Conservation (phyloP, 805 yeast species). For the Torulaspora delbrueckii region DNA sequence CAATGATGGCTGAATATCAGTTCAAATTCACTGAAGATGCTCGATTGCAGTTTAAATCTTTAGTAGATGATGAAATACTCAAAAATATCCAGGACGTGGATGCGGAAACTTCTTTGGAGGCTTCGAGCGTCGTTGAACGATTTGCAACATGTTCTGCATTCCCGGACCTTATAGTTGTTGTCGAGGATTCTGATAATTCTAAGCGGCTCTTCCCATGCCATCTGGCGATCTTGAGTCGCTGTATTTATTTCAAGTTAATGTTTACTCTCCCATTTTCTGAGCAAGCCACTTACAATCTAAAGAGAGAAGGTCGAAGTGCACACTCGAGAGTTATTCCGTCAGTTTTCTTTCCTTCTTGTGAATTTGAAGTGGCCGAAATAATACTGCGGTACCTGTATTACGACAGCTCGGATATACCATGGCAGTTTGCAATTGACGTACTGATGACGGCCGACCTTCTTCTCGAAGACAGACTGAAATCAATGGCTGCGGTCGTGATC, state of each 20-base stretch:
- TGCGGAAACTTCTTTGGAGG: not conserved
- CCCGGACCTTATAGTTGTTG: conserved; percentile 48
- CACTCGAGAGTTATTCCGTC: conserved; percentile 15
- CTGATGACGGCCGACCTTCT: conserved; percentile 53
- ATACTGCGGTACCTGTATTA: conserved; percentile 54
- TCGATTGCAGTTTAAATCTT: conserved; percentile 22
- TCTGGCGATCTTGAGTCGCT: conserved; percentile 52
- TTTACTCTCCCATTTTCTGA: conserved; percentile 49
- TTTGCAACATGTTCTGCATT: conserved; percentile 13
- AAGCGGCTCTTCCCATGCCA: conserved; percentile 55
- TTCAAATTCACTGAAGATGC: conserved; percentile 31
- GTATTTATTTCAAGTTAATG: conserved; percentile 62
- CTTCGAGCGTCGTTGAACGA: not conserved
- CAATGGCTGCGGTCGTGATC: conserved; percentile 50
- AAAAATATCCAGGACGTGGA: conserved; percentile 6
- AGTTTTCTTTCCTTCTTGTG: conserved; percentile 26
- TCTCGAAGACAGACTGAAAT: conserved; percentile 57
- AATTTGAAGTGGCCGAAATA: conserved; percentile 43
- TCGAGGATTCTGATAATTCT: conserved; percentile 26
- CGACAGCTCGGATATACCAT: conserved; percentile 52
- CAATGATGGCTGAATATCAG: conserved; percentile 34
- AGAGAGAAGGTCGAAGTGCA: conserved; percentile 2
- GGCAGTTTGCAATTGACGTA: conserved; percentile 49
- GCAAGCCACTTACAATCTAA: conserved; percentile 10
- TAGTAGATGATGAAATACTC: conserved; percentile 25